A percentile compares a stretch with the other conserved stretches of the same genome.
Conservation (phyloP, 163 green algal genomes). For the Scenedesmus sp. region DNA sequence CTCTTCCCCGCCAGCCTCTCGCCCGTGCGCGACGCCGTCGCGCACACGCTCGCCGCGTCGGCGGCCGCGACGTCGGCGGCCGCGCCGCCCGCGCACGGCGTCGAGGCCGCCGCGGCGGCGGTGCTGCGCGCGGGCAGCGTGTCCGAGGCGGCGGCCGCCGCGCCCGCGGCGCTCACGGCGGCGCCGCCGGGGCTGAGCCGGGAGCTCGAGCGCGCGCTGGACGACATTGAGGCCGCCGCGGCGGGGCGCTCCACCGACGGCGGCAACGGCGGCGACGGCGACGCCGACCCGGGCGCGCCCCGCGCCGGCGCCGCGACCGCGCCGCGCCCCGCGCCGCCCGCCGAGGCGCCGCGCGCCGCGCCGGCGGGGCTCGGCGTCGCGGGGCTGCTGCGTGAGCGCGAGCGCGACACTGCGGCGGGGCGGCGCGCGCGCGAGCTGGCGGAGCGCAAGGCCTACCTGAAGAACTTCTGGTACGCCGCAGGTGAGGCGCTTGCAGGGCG, state of each 20-base stretch:
- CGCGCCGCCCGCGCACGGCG: not conserved
- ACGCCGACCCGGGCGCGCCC: too few species aligned
- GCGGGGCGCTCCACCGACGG: too few species aligned
- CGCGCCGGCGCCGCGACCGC: too few species aligned
- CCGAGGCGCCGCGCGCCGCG: not conserved
- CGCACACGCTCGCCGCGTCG: slow-evolving; percentile 3
- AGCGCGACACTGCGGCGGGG: too few species aligned
- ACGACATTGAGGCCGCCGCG: slow-evolving; percentile 44
- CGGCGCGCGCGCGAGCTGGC: slow-evolving; percentile 26
- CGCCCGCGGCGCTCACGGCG: slow-evolving; percentile 10
- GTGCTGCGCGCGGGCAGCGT: not conserved
- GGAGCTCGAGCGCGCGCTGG: slow-evolving; percentile 29
- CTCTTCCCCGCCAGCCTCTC: slow-evolving; percentile 25
- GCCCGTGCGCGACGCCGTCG: slow-evolving; percentile 12
- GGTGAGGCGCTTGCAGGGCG: slow-evolving; percentile 29
- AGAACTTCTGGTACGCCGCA: slow-evolving; percentile 86
- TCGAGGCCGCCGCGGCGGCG: not conserved
- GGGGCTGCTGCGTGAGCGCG: not conserved
- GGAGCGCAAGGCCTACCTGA: slow-evolving; percentile 63
- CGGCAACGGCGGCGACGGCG: too few species aligned
- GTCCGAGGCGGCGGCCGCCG: not conserved
- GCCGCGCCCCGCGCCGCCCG: not conserved
- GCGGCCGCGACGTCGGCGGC: not conserved
- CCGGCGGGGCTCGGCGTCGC: not conserved
- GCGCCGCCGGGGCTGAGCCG: slow-evolving; percentile 12